Evolutionary conservation across 2,329 filamentous ascomycete genomes (phyloP).

Genomic region (Ophiostoma sp.): DNA sequence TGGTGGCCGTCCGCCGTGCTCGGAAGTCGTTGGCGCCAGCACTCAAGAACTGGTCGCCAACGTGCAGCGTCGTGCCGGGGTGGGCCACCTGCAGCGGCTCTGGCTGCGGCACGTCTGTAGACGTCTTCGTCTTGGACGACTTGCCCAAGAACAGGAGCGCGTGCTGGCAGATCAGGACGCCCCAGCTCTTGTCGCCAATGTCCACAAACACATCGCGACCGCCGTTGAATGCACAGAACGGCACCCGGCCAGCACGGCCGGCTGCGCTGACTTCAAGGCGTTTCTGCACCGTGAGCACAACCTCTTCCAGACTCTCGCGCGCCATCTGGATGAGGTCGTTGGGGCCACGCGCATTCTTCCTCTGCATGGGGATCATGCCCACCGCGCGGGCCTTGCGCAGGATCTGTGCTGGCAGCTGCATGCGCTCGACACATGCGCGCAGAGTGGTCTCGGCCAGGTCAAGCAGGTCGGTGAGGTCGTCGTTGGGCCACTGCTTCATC

Average conservation of each 20-base stretch:
- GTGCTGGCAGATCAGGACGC: slow-evolving; percentile 79
- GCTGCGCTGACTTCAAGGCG: slow-evolving; percentile 76
- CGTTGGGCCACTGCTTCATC: slow-evolving; percentile 71
- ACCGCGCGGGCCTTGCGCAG: slow-evolving; percentile 86
- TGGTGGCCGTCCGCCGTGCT: slow-evolving; percentile 83
- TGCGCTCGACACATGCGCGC: slow-evolving; percentile 70
- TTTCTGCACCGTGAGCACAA: slow-evolving; percentile 88
- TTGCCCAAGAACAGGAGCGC: slow-evolving; percentile 24
- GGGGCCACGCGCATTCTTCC: slow-evolving; percentile 7
- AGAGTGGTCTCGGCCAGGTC: slow-evolving; percentile 84
- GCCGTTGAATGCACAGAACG: slow-evolving; percentile 97
- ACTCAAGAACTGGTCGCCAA: slow-evolving; percentile 94
- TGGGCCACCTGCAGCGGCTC: slow-evolving; percentile 11
- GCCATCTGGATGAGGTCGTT: slow-evolving; percentile 52
- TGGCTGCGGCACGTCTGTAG: slow-evolving; percentile 8
- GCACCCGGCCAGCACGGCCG: slow-evolving; percentile 54
- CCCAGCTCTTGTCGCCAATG: slow-evolving; percentile 96
- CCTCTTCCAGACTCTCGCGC: slow-evolving; percentile 90
- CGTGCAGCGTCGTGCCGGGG: slow-evolving; percentile 63
- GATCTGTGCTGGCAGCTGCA: slow-evolving; percentile 73
- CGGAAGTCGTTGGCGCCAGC: slow-evolving; percentile 98
- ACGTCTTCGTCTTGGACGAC: slow-evolving; percentile 49
- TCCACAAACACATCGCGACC: slow-evolving; percentile 98
- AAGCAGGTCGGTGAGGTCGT: slow-evolving; percentile 72
- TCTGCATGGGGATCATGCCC: slow-evolving; percentile 58